A percentile compares a stretch with the other conserved stretches of the same genome.
phyloP scores from a whole-genome alignment of 2,329 filamentous ascomycete genomes.

The Fusarium mangiferae region DNA sequence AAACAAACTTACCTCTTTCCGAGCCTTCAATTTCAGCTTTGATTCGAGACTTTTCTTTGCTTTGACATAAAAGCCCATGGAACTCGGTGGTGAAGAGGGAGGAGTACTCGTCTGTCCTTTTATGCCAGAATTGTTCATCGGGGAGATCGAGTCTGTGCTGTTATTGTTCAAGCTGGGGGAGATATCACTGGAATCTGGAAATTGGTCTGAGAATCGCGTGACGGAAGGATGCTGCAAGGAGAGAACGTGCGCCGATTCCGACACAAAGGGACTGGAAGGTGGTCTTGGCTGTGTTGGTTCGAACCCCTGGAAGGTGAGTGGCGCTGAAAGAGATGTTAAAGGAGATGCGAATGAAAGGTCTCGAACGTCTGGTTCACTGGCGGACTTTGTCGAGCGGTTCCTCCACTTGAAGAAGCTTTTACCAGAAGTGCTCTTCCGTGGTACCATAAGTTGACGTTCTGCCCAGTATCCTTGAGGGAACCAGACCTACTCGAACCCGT shows the following conservation, averaged over 20 bases:
- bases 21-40: conserved; percentile 27
- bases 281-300: conserved; percentile 17
- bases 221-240: conserved; percentile 54
- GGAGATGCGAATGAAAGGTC: conserved; percentile 40
- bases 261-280: conserved; percentile 56
- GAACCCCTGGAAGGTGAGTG: conserved; percentile 17
- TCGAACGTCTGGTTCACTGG: conserved; percentile 48
- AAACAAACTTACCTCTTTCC: conserved; percentile 20
- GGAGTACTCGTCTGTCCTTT: background rate
- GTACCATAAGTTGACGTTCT: conserved; percentile 56
- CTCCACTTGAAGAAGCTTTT: conserved; percentile 55
- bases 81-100: background rate
- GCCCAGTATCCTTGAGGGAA: conserved; percentile 72
- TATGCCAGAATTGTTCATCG: background rate
- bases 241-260: conserved; percentile 60
- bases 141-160: conserved; percentile 21
- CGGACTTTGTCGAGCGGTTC: conserved; percentile 50
- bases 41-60: conserved; percentile 41
- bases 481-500: conserved; percentile 71
- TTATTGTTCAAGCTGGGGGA: background rate
- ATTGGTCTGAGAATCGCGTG: conserved; percentile 5
- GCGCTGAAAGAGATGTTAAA: conserved; percentile 33
- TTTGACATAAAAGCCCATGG: conserved; percentile 27
- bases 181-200: conserved; percentile 3
- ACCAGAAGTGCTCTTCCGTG: conserved; percentile 48